These are phyloP conservation scores for Aspergillus phoenicis DNA, from an alignment of 2,329 filamentous ascomycete species.

Conservation along the genomic window DNA sequence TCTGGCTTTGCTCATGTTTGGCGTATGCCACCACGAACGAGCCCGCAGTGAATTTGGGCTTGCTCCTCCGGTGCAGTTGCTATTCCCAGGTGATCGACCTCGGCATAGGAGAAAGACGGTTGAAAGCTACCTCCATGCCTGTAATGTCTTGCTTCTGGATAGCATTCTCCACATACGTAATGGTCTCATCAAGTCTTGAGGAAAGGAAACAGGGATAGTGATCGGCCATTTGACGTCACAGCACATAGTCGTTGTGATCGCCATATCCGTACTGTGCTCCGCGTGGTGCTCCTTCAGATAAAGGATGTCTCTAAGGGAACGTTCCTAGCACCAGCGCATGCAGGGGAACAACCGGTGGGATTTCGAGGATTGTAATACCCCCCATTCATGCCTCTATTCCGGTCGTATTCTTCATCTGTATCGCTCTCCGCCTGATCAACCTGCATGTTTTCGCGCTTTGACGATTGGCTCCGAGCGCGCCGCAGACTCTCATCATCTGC, in stretches of 20 bases:
- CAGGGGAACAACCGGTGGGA: conserved; percentile 53
- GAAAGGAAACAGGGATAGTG: not conserved
- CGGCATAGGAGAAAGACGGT: not conserved
- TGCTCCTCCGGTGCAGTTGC: not conserved
- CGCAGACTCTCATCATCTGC: conserved; percentile 16
- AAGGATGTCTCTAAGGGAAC: not conserved
- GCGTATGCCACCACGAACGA: not conserved
- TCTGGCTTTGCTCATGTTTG: not conserved
- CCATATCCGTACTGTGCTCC: not conserved
- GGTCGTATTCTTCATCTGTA: conserved; percentile 66
- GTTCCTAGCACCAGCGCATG: conserved; percentile 33
- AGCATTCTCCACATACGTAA: too few relatives aligned
- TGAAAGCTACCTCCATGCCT: too few relatives aligned
- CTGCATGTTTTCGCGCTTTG: conserved; percentile 3
- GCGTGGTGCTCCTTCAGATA: not conserved
- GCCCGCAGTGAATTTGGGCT: not conserved
- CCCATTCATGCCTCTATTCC: conserved; percentile 33
- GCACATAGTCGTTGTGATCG: not conserved
- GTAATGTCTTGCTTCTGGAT: too few relatives aligned
- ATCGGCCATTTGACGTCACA: not conserved
- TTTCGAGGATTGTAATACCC: conserved; percentile 56
- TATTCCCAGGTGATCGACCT: not conserved
- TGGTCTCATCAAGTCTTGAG: not conserved
- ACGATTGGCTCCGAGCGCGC: conserved; percentile 1
- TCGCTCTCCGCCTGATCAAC: conserved; percentile 67